Evolutionary conservation across 192 early-diverging fungal species (phyloP), one percentile per base, ranked within the genome.

Genomic region (Coemansia sp.): DNA sequence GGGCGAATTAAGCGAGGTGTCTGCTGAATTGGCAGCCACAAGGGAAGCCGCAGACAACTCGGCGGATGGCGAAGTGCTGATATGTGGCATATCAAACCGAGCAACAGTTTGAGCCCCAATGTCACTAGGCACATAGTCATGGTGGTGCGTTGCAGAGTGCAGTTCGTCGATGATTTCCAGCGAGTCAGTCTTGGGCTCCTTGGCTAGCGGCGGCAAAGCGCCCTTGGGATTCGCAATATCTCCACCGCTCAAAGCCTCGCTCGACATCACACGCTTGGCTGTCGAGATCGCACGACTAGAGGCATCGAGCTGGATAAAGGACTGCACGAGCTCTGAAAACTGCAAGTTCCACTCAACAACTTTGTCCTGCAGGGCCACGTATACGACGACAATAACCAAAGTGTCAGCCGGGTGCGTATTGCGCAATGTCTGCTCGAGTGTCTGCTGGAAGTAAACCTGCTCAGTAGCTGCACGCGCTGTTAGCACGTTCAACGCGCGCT

Each of bases 261-360:
- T 58, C 13, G 55, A 58, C 55, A 58, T 29, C 13, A 51, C 31
- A n/a, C 72, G 72, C 12, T 61, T 74, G 11, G 53, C 27, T 4
- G 40, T 20, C 11, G 61, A 19, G 4, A n/a, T 3, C 19, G 24
- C 32, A 2, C 74, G 74, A 22, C n/a, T 61, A 39, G 60, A 53
- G 7, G 63, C 69, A 53, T 98, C 95, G 0, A 91, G 85, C 64
- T 93, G 91, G 65, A 97, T 87, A 73, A 91, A 95, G 4, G 85
- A 86, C 40, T 91, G 76, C 2, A 88, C 91, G 40, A 99, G 88
- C 55, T 91, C 86, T 5, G 83, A 84, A 67, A 97, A 97, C 24
- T 93, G 92, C 62, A 85, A 65, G 62, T 98, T 92, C 95, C 95
- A 99, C 45, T 84, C 78, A 4, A 84, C 74, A 2, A 96, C 90